Conservation (phyloP, 768 basidiomycete species). For the Plicaturopsis crispa region DNA sequence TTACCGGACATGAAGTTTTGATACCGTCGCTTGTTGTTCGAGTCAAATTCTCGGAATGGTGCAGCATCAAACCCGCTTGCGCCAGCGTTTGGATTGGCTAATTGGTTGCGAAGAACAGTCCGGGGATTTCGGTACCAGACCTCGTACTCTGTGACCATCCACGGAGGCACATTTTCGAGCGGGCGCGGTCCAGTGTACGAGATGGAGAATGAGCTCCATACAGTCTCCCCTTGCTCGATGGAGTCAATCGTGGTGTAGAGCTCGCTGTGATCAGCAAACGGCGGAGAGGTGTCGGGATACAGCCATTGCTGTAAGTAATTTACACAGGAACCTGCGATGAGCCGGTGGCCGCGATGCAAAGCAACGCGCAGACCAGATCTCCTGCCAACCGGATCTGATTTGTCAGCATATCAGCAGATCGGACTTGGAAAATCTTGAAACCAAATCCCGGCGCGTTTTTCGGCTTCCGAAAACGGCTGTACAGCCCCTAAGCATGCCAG, state of each 20-base stretch:
- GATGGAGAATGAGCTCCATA: constrained; percentile 17
- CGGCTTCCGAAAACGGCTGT: too few species aligned
- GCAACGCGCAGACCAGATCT: too few species aligned
- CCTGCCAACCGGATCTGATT: too few species aligned
- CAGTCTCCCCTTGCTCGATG: constrained; percentile 14
- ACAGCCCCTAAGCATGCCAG: too few species aligned
- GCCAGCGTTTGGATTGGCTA: constrained; percentile 18
- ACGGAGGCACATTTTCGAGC: constrained; percentile 17
- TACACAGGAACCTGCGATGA: too few species aligned
- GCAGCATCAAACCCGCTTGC: constrained; percentile 16
- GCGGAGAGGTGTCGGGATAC: too few species aligned
- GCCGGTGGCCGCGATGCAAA: too few species aligned
- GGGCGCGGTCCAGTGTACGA: constrained; percentile 11
- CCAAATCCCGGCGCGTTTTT: too few species aligned
- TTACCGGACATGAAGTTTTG: constrained; percentile 14
- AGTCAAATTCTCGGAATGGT: constrained; percentile 16
- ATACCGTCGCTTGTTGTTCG: constrained; percentile 8
- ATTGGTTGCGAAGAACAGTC: constrained; percentile 17
- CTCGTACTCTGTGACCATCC: constrained; percentile 22
- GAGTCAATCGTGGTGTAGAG: constrained; percentile 21
- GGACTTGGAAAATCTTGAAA: too few species aligned
- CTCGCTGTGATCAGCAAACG: constrained; percentile 16
- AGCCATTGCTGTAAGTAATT: too few species aligned
- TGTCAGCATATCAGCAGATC: too few species aligned
- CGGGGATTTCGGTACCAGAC: constrained; percentile 26